Evolutionary conservation across 2,329 filamentous ascomycete genomes (phyloP).

Genomic region (Venturia oleaginea): DNA sequence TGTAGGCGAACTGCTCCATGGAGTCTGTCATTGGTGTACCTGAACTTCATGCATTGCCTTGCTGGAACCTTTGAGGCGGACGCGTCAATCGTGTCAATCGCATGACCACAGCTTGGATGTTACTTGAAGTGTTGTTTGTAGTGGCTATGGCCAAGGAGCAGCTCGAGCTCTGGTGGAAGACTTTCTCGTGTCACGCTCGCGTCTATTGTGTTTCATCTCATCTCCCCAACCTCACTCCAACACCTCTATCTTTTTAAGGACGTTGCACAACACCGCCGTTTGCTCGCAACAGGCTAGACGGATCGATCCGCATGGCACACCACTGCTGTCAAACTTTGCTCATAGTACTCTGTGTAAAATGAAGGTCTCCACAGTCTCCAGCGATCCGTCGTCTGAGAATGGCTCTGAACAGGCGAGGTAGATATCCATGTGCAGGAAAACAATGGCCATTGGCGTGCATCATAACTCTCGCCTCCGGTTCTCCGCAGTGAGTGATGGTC

Average conservation of each 20-base stretch:
- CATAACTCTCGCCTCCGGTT: not conserved
- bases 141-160: not conserved
- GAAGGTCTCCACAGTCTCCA: not conserved
- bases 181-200: not conserved
- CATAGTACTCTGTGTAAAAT: not conserved
- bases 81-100: not conserved
- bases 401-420: not conserved
- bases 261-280: not conserved
- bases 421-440: not conserved
- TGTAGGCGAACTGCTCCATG: not conserved
- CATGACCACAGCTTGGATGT: too few species aligned
- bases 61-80: not conserved
- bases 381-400: not conserved
- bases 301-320: not conserved
- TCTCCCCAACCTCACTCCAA: not conserved
- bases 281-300: not conserved
- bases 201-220: not conserved
- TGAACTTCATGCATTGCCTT: not conserved
- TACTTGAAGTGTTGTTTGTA: not conserved
- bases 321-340: not conserved
- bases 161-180: not conserved
- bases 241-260: not conserved
- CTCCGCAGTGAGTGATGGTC: not conserved
- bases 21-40: not conserved
- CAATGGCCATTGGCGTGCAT: not conserved